These are phyloP conservation scores for Chaetothyriales sp. DNA, from an alignment of 2,329 filamentous ascomycete genomes.

Conservation along the genomic window DNA sequence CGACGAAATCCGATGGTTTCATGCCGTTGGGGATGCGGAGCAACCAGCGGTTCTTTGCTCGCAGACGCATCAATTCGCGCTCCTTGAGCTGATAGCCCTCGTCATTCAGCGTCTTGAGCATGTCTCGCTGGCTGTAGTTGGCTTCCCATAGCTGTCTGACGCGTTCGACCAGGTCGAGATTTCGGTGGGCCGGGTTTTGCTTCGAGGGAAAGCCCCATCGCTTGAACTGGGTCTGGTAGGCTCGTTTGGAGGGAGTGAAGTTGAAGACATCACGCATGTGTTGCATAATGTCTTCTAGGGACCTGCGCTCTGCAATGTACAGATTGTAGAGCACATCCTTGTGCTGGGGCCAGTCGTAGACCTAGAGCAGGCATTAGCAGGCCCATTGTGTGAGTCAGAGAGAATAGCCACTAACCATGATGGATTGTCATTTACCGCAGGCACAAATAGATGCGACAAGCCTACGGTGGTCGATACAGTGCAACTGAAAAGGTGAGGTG, in stretches of 20 bases:
- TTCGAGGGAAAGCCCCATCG: conserved; percentile 67
- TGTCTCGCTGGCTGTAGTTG: conserved; percentile 55
- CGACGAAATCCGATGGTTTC: conserved; percentile 23
- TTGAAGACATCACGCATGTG: conserved; percentile 50
- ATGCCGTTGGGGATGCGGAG: conserved; percentile 47
- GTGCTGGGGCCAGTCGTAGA: conserved; percentile 54
- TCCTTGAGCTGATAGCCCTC: conserved; percentile 62
- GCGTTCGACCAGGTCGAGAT: conserved; percentile 49
- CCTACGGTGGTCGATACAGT: neutral
- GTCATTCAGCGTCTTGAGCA: conserved; percentile 52
- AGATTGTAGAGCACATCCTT: conserved; percentile 51
- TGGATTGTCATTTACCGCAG: neutral
- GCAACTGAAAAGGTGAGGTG: neutral
- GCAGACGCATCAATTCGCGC: conserved; percentile 53
- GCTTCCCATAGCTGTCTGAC: conserved; percentile 64
- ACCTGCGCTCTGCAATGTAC: conserved; percentile 61
- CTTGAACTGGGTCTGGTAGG: conserved; percentile 61
- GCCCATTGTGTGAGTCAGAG: neutral
- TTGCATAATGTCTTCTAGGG: conserved; percentile 58
- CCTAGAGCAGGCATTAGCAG: conserved; percentile 14
- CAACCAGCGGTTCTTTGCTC: conserved; percentile 53
- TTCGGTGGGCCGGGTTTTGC: conserved; percentile 56
- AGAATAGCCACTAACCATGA: neutral
- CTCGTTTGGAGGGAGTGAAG: conserved; percentile 62
- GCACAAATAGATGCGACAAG: neutral